Evolutionary conservation across 129 eudicot species (phyloP), one percentile per base, ranked within the genome.

Genomic region (Mikania micrantha): DNA sequence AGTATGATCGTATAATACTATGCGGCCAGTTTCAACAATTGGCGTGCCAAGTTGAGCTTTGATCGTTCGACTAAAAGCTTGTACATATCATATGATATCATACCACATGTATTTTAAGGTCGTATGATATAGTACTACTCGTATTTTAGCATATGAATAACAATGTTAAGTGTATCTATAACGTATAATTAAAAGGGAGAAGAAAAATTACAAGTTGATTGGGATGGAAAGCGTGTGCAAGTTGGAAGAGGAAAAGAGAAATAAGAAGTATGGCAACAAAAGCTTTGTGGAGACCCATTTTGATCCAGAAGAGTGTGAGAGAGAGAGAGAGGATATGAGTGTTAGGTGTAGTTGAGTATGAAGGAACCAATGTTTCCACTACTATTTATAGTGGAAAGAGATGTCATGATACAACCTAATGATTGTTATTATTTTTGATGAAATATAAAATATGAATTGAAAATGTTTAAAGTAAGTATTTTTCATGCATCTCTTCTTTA

Each of bases 251-350:
- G 9, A 82, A 71, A n/a, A 80, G 60, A 54, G 75, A 73, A 35
- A 85, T 63, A 66, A 82, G 54, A 42, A 85, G 10, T 50, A 81
- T 69, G 50, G 81, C 85, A 44, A 73, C 56, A 22, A 85, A 31
- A 27, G 66, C 61, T 69, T 76, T 85, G 54, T 76, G 58, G 57
- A 76, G 28, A 27, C 78, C 84, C 86, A 81, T 85, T 61, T 38
- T 40, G 66, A 53, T 54, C 12, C 61, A 52, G n/a, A 49, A 49
- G 28, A 49, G 27, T 17, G 7, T 10, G 57, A 20, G 7, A 21
- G 73, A 59, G 45, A 34, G 24, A 16, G 79, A 28, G 39, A 71
- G 12, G 76, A 28, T 38, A 72, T 47, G 29, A 76, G 79, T 66
- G 68, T 74, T 6, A 27, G 10, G 61, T 66, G 61, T 17, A 8